A percentile compares a stretch with the other conserved stretches of the same genome.
Evolutionary conservation across 768 basidiomycete species (phyloP).

Genomic region (Mycena indigotica): DNA sequence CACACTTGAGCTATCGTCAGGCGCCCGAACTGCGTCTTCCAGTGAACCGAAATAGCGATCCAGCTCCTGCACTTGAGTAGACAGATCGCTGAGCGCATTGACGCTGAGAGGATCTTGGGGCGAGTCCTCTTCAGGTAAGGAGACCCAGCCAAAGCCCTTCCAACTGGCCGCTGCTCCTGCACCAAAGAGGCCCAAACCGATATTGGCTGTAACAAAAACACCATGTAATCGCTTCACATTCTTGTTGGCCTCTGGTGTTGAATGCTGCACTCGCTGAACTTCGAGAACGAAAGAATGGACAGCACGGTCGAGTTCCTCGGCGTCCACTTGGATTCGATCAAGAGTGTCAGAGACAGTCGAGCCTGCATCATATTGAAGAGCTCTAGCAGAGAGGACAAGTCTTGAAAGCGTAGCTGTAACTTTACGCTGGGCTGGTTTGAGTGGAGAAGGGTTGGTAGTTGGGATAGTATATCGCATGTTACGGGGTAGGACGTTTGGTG

Average conservation of each 20-base stretch:
- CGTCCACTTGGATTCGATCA: constrained; percentile 73
- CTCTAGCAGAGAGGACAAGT: constrained; percentile 87
- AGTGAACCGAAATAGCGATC: constrained; percentile 52
- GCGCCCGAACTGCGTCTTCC: constrained; percentile 34
- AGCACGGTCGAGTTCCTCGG: constrained; percentile 73
- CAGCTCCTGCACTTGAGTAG: constrained; percentile 46
- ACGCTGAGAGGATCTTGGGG: constrained; percentile 51
- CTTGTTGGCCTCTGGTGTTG: constrained; percentile 31
- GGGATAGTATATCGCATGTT: constrained; percentile 49
- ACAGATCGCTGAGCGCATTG: constrained; percentile 58
- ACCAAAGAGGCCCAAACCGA: constrained; percentile 80
- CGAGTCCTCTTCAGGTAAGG: constrained; percentile 49
- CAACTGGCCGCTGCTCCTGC: constrained; percentile 75
- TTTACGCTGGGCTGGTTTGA: constrained; percentile 82
- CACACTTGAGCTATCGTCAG: constrained; percentile 42
- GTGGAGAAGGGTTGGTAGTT: constrained; percentile 49
- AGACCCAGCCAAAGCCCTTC: constrained; percentile 86
- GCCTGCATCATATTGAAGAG: constrained; percentile 80
- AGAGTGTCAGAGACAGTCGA: constrained; percentile 62
- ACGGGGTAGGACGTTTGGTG: constrained; percentile 53
- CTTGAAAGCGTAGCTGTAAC: constrained; percentile 89
- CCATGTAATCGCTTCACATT: constrained; percentile 61
- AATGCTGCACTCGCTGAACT: constrained; percentile 60
- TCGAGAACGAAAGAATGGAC: constrained; percentile 69
- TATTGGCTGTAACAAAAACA: constrained; percentile 58